Evolutionary conservation across 2,329 filamentous ascomycete species (phyloP).

Genomic region (Pseudogymnoascus sp.): DNA sequence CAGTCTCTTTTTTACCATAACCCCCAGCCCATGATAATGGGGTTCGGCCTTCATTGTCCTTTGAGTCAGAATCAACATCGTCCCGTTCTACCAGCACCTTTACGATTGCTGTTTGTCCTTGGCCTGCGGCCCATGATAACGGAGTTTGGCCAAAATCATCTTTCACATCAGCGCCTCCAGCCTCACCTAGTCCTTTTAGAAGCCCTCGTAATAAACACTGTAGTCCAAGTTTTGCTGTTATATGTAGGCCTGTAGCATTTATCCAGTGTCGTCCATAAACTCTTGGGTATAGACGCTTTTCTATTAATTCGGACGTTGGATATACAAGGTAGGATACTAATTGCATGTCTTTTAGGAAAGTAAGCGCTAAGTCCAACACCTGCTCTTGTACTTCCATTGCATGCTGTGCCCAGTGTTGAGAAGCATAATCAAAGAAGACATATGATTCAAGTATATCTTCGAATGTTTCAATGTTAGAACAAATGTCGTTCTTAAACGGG

Average conservation of each 20-base stretch:
- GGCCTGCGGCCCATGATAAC: background rate
- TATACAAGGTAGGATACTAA: background rate
- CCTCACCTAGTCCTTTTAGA: background rate
- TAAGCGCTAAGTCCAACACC: background rate
- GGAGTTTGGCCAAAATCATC: background rate
- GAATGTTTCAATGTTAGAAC: background rate
- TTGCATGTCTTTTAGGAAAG: background rate
- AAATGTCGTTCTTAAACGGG: background rate
- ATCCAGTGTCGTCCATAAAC: background rate
- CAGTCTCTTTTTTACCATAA: too few species aligned
- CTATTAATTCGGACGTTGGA: background rate
- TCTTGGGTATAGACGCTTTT: background rate
- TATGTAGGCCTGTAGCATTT: conserved; percentile 15
- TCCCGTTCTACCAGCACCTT: background rate
- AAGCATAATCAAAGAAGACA: background rate
- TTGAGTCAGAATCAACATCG: background rate
- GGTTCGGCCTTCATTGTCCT: background rate
- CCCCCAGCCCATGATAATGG: background rate
- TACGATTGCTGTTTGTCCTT: background rate
- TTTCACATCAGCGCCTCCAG: background rate
- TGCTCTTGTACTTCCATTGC: background rate
- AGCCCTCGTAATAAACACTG: background rate
- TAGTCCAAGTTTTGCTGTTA: conserved; percentile 18
- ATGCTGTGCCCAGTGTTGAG: background rate
- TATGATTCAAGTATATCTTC: background rate